Base-by-base conservation (phyloP, 768 basidiomycete species). In the Leccinum broughii region DNA sequence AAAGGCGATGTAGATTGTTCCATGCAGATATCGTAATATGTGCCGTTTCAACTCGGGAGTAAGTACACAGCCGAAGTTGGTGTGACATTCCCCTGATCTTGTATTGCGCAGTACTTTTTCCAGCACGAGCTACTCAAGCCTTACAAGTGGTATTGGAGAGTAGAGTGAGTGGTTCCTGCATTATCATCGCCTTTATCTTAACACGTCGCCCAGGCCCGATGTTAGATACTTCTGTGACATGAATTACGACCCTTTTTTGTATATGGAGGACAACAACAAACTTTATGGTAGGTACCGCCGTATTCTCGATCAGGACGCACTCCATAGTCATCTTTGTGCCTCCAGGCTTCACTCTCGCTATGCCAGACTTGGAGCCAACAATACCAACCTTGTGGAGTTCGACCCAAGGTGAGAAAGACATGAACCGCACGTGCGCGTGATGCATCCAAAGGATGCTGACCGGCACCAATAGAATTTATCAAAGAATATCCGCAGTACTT, bases 31-130 rank as follows among this genome's bases (percentile, higher is more conserved):
- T 64, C 80, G 87, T n/a, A 87, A 89, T 57, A 89, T 90, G 89
- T 90, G 89, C 69, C 79, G 88, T 39, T 90, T 83, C 74, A 87
- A 89, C 71, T 88, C 86, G 1, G 88, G 85, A 2, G 85, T 86
- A 63, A 61, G 82, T 70, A 28, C 10, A 32, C 37, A 44, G n/a
- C 48, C 48, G 11, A 37, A 41, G 14, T 2, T 15, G 17, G 7
- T 49, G 17, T 28, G 35, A 3, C 35, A 28, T 20, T 58, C 50
- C 11, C 51, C 58, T 66, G 39, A 69, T 30, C n/a, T 57, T 41
- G 58, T 56, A 22, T 32, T 32, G 28, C 32, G 7, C 53, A 84
- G 77, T 83, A 79, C 75, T 87, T 87, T 72, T 87, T 78, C 72
- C 71, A 70, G 54, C 85, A 87, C 62, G 77, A 81, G 44, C 63